Percentiles rank a stretch among this genome's conserved stretches.
Evolutionary conservation across 495 filamentous ascomycete species (phyloP).

Genomic region (Hypoxylon crocopeplum): DNA sequence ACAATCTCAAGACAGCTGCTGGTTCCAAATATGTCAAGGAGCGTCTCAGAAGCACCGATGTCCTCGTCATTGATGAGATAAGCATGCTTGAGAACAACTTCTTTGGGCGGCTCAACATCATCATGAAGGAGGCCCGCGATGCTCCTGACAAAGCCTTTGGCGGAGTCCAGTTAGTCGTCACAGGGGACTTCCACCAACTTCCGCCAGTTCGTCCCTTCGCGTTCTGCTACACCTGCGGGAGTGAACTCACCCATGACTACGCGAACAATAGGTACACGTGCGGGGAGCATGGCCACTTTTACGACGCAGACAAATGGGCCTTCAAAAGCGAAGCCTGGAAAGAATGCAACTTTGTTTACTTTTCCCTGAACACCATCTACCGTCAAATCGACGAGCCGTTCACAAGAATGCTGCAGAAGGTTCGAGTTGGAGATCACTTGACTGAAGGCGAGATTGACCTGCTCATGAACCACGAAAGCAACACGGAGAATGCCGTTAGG

Average conservation of each 20-base stretch:
- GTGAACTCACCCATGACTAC: constrained; percentile 66
- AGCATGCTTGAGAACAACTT: constrained; percentile 62
- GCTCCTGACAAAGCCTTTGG: constrained; percentile 70
- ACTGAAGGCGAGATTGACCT: constrained; percentile 46
- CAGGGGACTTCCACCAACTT: constrained; percentile 95
- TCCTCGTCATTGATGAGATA: constrained; percentile 55
- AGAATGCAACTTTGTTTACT: constrained; percentile 45
- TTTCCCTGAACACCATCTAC: constrained; percentile 56
- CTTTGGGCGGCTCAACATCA: constrained; percentile 59
- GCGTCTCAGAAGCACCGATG: constrained; percentile 50
- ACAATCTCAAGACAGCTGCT: constrained; percentile 12
- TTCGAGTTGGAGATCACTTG: constrained; percentile 51
- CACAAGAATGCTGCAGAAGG: constrained; percentile 59
- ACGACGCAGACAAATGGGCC: constrained; percentile 48
- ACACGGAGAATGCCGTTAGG: constrained; percentile 51
- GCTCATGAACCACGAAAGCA: constrained; percentile 54
- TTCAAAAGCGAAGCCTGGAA: constrained; percentile 49
- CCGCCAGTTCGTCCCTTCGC: constrained; percentile 86
- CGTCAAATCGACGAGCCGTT: constrained; percentile 59
- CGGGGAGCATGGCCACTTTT: constrained; percentile 38
- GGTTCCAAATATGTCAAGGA: constrained; percentile 18
- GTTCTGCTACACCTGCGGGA: constrained; percentile 76
- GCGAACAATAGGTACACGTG: constrained; percentile 70
- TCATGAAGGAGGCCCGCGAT: constrained; percentile 52
- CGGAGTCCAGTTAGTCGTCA: constrained; percentile 90